Evolutionary conservation across 169 alveolate species (phyloP), one percentile per base, ranked within the genome.

Genomic region (Theileria orientalis): DNA sequence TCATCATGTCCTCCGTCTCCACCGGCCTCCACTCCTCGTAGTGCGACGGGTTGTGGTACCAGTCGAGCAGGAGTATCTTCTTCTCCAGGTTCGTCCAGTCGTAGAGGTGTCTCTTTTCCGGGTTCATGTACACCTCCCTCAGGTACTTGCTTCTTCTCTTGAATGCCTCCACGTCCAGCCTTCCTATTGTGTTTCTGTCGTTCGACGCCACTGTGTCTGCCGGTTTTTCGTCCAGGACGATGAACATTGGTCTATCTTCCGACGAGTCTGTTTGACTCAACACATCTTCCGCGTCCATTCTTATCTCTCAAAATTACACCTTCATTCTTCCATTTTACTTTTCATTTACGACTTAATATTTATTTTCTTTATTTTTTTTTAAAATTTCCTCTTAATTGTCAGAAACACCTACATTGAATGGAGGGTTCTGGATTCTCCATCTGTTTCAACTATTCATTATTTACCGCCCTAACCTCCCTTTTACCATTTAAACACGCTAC

Each of bases 1-100:
- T 40, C 30, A 72, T 54, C 84, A 82, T 73, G 41, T 82, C 89
- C 57, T 82, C 89, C 25, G 85, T 52, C 33, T 82, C 83, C 44
- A 37, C 42, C 3, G 89, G 89, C 30, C 41, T 9, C 89, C 89
- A 82, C 11, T 47, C 32, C 32, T 67, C 75, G 54, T 82, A 82
- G 27, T 21, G 27, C 25, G 64, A 29, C 30, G 85, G 84, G 47
- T 82, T 82, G 49, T 74, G 84, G 75, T 60, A 69, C 85, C 85
- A 74, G 74, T 82, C 89, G n/a, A 82, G 71, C 16, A 71, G 44
- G 41, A 82, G 69, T 19, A 74, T 61, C 74, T 82, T 82, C 74
- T 82, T 82, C 57, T 82, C 89, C 23, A 29, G 9, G 23, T 42
- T 46, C 11, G 85, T 82, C 89, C 89, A 82, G 40, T 72, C 82